Percentiles rank a stretch among this genome's conserved stretches.
Conservation (phyloP, 1,139 yeast species). For the Magnusiomyces suaveolens region DNA sequence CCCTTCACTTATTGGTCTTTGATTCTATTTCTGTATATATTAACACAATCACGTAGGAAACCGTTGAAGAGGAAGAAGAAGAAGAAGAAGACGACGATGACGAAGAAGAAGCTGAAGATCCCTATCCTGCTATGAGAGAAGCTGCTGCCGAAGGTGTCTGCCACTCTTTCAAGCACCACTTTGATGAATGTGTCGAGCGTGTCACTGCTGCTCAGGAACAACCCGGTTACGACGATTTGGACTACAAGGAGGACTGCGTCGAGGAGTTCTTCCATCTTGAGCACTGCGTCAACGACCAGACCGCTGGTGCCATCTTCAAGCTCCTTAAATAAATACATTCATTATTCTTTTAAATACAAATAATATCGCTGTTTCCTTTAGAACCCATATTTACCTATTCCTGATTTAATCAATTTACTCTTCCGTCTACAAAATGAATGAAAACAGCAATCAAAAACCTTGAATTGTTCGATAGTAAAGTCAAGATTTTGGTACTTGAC, state of each 20-base stretch:
- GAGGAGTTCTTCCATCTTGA: constrained; percentile 97
- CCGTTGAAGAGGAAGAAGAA: constrained; percentile 17
- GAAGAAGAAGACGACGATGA: constrained; percentile 35
- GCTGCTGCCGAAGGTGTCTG: constrained; percentile 53
- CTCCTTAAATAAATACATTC: constrained; percentile 11
- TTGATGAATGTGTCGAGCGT: constrained; percentile 90
- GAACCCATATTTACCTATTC: not conserved
- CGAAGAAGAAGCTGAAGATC: constrained; percentile 33
- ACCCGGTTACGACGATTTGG: constrained; percentile 65
- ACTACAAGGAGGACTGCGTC: constrained; percentile 91
- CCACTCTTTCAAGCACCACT: constrained; percentile 73
- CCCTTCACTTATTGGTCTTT: too few species aligned
- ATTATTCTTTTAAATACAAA: not conserved
- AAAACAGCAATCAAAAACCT: too few species aligned
- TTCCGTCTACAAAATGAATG: too few species aligned
- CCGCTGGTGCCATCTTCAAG: constrained; percentile 76
- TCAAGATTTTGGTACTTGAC: too few species aligned
- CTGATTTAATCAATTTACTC: too few species aligned
- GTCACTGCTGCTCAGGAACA: constrained; percentile 81
- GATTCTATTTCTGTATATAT: too few species aligned
- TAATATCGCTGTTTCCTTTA: too few species aligned
- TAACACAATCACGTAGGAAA: constrained; percentile 3
- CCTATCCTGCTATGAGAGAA: constrained; percentile 27
- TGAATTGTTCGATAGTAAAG: too few species aligned
- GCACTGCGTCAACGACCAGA: constrained; percentile 88